phyloP scores from a whole-genome alignment of 371 early-diverging fungal species.

The Haplosporangium sp. region DNA sequence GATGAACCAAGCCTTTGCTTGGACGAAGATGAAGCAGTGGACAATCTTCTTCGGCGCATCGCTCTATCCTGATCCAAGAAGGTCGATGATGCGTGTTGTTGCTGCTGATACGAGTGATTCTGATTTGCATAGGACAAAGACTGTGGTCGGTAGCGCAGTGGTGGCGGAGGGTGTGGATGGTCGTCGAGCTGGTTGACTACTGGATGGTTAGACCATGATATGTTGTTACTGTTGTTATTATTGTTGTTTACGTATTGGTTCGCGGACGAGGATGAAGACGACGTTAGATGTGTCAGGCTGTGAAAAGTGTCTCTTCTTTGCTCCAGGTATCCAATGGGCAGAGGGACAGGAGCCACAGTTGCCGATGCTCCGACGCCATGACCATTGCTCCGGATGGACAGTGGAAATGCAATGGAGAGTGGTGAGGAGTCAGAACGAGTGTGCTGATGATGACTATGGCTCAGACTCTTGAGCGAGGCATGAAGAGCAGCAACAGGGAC shows the following conservation, averaged over 20 bases:
- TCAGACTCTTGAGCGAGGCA: conserved; percentile 20
- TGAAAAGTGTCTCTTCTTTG: conserved; percentile 23
- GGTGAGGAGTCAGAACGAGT: conserved; percentile 11
- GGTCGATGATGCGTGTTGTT: background rate
- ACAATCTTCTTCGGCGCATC: conserved; percentile 33
- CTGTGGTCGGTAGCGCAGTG: conserved; percentile 16
- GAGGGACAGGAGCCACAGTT: background rate
- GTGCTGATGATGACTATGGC: conserved; percentile 1
- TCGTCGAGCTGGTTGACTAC: conserved; percentile 8
- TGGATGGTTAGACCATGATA: background rate
- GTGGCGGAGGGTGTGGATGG: conserved; percentile 5
- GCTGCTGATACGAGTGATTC: conserved; percentile 20
- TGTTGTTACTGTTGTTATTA: conserved; percentile 7
- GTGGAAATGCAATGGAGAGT: conserved; percentile 30
- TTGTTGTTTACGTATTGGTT: conserved; percentile 1
- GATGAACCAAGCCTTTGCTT: conserved; percentile 22
- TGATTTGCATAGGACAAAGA: conserved; percentile 19
- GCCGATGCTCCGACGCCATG: background rate
- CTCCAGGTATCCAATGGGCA: conserved; percentile 23
- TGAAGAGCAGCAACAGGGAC: conserved; percentile 1
- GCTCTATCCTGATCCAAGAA: conserved; percentile 10
- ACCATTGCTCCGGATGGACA: conserved; percentile 8
- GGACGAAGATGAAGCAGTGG: conserved; percentile 23
- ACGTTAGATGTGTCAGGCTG: conserved; percentile 12
- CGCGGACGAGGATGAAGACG: conserved; percentile 9